Conservation (phyloP, 139 green algal genomes). For the Nannochloris sp. region DNA sequence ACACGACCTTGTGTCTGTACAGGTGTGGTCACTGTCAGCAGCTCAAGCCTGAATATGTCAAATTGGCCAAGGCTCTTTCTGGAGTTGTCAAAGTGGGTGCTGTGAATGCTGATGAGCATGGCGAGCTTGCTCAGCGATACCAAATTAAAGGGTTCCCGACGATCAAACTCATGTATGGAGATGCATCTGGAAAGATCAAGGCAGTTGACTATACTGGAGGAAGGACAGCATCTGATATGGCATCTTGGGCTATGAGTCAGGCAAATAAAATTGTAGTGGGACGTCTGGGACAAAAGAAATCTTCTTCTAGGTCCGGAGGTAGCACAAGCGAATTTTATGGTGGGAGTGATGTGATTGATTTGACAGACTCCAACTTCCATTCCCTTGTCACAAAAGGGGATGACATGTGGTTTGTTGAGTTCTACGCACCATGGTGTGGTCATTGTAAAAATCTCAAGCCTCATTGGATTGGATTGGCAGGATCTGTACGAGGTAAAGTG, state of each 20-base stretch:
- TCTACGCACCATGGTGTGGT: constrained; percentile 54
- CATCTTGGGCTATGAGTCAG: constrained; percentile 64
- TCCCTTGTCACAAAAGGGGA: constrained; percentile 49
- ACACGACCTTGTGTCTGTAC: constrained; percentile 11
- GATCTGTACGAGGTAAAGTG: constrained; percentile 52
- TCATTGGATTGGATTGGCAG: constrained; percentile 59
- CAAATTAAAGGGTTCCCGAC: constrained; percentile 67
- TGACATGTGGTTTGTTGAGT: constrained; percentile 80
- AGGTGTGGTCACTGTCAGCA: constrained; percentile 56
- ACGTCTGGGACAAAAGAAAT: constrained; percentile 33
- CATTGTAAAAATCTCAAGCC: constrained; percentile 86
- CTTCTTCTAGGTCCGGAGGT: constrained; percentile 13
- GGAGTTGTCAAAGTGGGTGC: constrained; percentile 62
- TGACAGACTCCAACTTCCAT: constrained; percentile 69
- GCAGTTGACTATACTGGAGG: constrained; percentile 57
- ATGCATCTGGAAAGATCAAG: constrained; percentile 42
- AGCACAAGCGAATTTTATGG: constrained; percentile 35
- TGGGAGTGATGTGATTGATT: constrained; percentile 54
- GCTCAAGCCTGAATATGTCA: constrained; percentile 43
- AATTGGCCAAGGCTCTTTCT: constrained; percentile 53
- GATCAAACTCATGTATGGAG: constrained; percentile 60
- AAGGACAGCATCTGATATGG: constrained; percentile 68
- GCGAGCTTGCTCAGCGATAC: constrained; percentile 43
- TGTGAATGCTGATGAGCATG: constrained; percentile 59
- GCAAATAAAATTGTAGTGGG: constrained; percentile 39